Evolutionary conservation across 2,329 filamentous ascomycete genomes (phyloP), one percentile per base, ranked within the genome.

Genomic region (Diaporthe velutina): DNA sequence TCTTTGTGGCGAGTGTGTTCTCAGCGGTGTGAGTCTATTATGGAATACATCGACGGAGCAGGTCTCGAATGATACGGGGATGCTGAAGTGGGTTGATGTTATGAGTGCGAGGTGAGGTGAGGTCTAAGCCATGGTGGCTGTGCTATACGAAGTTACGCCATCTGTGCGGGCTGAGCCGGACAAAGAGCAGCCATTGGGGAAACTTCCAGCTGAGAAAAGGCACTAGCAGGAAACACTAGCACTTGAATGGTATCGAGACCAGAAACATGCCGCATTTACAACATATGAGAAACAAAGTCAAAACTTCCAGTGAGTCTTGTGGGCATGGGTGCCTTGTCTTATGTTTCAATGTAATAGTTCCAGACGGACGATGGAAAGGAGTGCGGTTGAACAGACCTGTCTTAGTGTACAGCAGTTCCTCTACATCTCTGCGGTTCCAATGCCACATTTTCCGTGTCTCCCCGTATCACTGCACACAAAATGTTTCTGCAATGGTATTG

Each of bases 91-190:
- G 7, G 30, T 13, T n/a, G 40, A 45, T 25, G 61, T 17, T 6
- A 7, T 52, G 45, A 50, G 19, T 19, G 30, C 30, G 45, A 67
- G 61, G 61, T 66, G 61, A 66, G 61, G 61, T 66, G 28, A 67
- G 45, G 45, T 67, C 64, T 67, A 35, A 38, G 45, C 40, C 38
- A n/a, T 48, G 45, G 64, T 67, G 64, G 64, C 64, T 67, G 64
- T 67, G 64, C 64, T 67, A 52, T 52, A 38, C 64, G 64, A 67
- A 48, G 64, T 33, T 40, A 28, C 64, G n/a, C 22, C 55, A 33
- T 58, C 55, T 58, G 55, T 58, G 55, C 55, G 55, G 55, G 54
- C 33, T 58, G 55, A 58, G 55, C 55, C 55, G 55, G 55, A 38
- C 45, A 52, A 67, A 28, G 45, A n/a, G 45, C 38, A 22, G 28